Conservation (phyloP, 1,284 basidiomycete species). For the Marasmius fiardii region DNA sequence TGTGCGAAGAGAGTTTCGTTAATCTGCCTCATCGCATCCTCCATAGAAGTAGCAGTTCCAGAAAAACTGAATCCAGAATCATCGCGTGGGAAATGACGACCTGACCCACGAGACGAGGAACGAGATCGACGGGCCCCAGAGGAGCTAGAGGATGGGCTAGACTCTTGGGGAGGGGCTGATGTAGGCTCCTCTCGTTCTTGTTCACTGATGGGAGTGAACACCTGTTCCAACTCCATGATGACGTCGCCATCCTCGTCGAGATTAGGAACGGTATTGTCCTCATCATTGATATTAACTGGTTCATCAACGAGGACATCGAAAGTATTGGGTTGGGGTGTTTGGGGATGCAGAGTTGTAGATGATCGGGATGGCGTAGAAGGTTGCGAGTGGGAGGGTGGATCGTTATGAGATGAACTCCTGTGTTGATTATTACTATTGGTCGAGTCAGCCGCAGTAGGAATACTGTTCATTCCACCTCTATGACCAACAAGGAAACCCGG, state of each 20-base stretch:
- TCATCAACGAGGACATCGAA: not conserved
- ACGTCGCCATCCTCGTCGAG: not conserved
- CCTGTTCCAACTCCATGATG: not conserved
- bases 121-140: not conserved
- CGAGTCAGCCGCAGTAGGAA: not conserved
- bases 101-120: not conserved
- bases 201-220: not conserved
- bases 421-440: too few species aligned
- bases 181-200: not conserved
- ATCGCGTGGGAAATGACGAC: not conserved
- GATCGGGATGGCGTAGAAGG: too few species aligned
- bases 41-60: conserved; percentile 1
- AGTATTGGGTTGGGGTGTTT: not conserved
- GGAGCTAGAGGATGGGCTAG: not conserved
- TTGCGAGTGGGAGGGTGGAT: too few species aligned
- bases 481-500: not conserved
- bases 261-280: not conserved
- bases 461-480: not conserved
- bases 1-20: not conserved
- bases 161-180: not conserved
- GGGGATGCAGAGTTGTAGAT: too few species aligned
- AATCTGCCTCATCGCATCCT: conserved; percentile 3
- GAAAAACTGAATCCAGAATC: not conserved
- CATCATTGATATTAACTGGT: not conserved
- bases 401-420: too few species aligned